Evolutionary conservation across 2,329 filamentous ascomycete species (phyloP), one percentile per base, ranked within the genome.

Genomic region (Colletotrichum lentis): DNA sequence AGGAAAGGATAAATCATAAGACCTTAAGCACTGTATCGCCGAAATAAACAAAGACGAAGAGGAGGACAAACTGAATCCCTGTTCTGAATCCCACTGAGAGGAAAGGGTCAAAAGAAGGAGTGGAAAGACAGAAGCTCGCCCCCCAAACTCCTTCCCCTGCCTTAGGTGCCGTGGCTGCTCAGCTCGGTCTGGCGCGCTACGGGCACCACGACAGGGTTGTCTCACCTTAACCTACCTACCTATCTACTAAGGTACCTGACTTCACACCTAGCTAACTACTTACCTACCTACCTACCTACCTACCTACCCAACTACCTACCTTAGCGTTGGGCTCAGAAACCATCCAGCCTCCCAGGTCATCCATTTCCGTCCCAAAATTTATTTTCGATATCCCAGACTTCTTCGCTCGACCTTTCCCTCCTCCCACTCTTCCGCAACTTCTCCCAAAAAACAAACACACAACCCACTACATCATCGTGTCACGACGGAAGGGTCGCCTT

Each of bases 321-420:
- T 35, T 53, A 35, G 57, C 49, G 67, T 69, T 62, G 67, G 67
- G 63, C 67, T 67, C 49, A 62, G 57, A 62, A 58, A 58, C 47
- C 55, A 50, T 61, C 67, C 63, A 69, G 67, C 67, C 67, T 67
- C 67, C 67, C 57, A 62, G 62, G 50, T 67, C 63, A 56, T 67
- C 63, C 49, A 44, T 49, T 65, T 64, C 65, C 55, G 47, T 67
- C 67, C 67, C 63, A 67, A 69, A 68, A 55, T 56, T 66, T 62
- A 66, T 67, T 67, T 69, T 62, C 55, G 41, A 47, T 35, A 66
- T 47, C 67, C 12, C 24, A 41, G 31, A 61, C 53, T 57, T n/a
- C 53, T 57, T n/a, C 49, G 35, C n/a, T 50, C 35, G 35, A 37
- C 50, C 46, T 50, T 67, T 41, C 7, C 43, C 8, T 50, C 31